Conservation (phyloP, 2,329 filamentous ascomycete genomes). For the Chrysoporthe austroafricana region DNA sequence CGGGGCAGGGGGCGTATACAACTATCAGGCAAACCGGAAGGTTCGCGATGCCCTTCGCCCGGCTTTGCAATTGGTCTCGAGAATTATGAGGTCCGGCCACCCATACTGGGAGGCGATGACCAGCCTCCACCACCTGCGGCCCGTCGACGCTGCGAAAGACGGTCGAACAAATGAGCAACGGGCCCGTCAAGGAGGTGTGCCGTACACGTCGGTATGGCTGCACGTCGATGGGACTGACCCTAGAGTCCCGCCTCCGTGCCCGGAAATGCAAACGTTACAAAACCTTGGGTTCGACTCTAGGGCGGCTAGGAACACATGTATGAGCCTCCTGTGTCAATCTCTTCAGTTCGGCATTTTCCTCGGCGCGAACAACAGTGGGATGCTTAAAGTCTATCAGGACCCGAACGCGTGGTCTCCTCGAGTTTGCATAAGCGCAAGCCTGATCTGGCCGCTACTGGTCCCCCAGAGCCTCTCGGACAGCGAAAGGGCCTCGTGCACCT, state of each 20-base stretch:
- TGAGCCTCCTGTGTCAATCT: background rate
- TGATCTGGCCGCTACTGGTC: slow-evolving; percentile 1
- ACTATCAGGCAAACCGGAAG: background rate
- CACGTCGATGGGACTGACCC: background rate
- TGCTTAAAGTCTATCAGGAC: background rate
- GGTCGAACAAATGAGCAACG: background rate
- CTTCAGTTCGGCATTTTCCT: background rate
- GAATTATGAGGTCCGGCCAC: background rate
- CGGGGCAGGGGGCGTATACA: background rate
- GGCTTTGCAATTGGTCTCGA: background rate
- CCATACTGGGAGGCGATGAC: slow-evolving; percentile 5
- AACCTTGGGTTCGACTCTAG: background rate
- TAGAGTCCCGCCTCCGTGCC: background rate
- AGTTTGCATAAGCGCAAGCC: background rate
- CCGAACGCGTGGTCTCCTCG: background rate
- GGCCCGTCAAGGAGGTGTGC: background rate
- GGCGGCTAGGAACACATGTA: background rate
- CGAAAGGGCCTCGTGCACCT: background rate
- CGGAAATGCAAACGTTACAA: slow-evolving; percentile 1
- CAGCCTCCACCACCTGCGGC: background rate
- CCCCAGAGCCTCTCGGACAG: background rate
- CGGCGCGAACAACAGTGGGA: background rate
- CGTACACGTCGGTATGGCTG: background rate
- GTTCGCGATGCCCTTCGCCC: slow-evolving; percentile 4
- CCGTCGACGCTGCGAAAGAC: slow-evolving; percentile 3